These are phyloP conservation scores for Cercospora nicotianae DNA, from an alignment of 2,329 filamentous ascomycete species.

Conservation along the genomic window DNA sequence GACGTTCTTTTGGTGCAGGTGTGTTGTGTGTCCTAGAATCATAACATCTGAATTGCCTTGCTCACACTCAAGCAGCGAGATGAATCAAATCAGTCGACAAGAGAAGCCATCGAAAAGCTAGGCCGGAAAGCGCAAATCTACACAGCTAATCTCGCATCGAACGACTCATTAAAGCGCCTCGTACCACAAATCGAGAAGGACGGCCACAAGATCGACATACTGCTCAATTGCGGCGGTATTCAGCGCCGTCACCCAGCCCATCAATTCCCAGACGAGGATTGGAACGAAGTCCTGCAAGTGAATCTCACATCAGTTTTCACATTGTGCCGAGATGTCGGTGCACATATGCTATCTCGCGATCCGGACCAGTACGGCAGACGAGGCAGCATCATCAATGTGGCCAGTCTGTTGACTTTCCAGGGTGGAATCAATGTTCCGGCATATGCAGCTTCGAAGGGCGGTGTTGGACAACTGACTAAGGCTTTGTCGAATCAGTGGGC, in stretches of 20 bases:
- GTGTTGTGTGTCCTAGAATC: not conserved
- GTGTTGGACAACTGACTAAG: conserved; percentile 81
- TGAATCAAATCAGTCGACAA: conserved; percentile 57
- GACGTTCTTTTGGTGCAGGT: conserved; percentile 54
- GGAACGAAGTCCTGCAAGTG: conserved; percentile 79
- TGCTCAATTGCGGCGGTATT: conserved; percentile 85
- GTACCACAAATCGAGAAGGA: conserved; percentile 62
- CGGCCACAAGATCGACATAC: conserved; percentile 67
- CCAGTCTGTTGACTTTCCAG: conserved; percentile 77
- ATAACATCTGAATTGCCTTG: not conserved
- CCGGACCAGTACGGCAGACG: conserved; percentile 54
- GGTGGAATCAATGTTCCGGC: conserved; percentile 86
- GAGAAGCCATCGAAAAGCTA: conserved; percentile 61
- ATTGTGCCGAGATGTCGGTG: conserved; percentile 72
- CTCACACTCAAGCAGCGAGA: conserved; percentile 49
- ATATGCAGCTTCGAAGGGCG: conserved; percentile 83
- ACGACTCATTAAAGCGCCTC: conserved; percentile 61
- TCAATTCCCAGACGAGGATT: conserved; percentile 73
- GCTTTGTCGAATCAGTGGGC: conserved; percentile 86
- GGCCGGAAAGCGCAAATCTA: conserved; percentile 68
- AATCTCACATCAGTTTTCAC: conserved; percentile 83
- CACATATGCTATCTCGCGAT: conserved; percentile 68
- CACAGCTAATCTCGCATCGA: conserved; percentile 66
- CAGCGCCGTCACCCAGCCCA: conserved; percentile 76
- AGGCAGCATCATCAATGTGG: conserved; percentile 81